Percentiles rank a stretch among this genome's conserved stretches.
These are phyloP conservation scores for Ophiocordyceps australis DNA, from an alignment of 2,329 filamentous ascomycete genomes.

Conservation along the genomic window DNA sequence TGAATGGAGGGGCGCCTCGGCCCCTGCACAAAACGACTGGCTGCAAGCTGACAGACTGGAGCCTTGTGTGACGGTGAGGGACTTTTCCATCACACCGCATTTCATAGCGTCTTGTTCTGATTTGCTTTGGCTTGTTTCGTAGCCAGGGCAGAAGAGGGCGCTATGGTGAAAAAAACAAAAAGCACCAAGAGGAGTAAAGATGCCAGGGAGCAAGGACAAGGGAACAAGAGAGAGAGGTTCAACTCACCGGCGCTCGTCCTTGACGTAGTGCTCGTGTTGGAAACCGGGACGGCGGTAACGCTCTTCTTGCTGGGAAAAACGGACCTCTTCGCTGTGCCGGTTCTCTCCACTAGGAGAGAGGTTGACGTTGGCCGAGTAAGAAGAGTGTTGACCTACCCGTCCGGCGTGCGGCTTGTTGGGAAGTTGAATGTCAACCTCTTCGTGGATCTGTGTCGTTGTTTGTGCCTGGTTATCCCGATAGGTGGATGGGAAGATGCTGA, in stretches of 20 bases:
- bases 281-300: constrained; percentile 53
- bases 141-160: no score
- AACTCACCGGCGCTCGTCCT: constrained; percentile 36
- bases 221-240: constrained; percentile 4
- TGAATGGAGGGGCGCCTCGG: no score
- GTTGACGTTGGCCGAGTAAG: constrained; percentile 42
- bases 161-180: background rate
- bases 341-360: constrained; percentile 45
- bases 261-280: constrained; percentile 30
- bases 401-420: constrained; percentile 60
- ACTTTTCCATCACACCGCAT: no score
- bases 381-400: constrained; percentile 93
- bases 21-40: no score
- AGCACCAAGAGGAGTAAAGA: constrained; percentile 1
- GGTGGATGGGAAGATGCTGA: constrained; percentile 99
- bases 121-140: no score
- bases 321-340: constrained; percentile 61
- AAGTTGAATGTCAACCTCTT: constrained; percentile 77
- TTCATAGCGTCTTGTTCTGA: no score
- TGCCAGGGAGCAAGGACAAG: constrained; percentile 2
- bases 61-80: no score
- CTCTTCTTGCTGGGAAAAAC: constrained; percentile 62
- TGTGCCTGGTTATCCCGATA: constrained; percentile 47
- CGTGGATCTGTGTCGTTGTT: constrained; percentile 46
- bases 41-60: no score